Evolutionary conservation across 2,329 filamentous ascomycete genomes (phyloP), one percentile per base, ranked within the genome.

Genomic region (Incumbomyces delicatus): DNA sequence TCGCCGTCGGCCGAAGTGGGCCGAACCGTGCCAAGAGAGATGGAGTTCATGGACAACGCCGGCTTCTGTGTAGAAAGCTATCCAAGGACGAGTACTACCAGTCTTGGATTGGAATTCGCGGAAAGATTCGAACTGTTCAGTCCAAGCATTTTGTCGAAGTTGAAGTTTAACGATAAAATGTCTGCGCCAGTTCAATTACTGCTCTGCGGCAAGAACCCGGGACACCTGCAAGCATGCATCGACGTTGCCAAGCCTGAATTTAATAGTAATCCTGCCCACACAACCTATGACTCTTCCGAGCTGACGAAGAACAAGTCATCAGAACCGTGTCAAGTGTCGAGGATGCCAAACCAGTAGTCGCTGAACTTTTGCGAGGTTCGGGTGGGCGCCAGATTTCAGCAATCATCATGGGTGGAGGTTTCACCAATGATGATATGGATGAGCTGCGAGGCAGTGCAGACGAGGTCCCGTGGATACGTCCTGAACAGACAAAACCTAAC

Each of bases 371-470:
- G n/a, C 13, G 11, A 10, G 13, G 29, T 22, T 13, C 35, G 17
- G 30, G 6, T 5, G 12, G 14, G 6, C n/a, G n/a, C n/a, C 12
- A 32, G 29, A 38, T 46, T 16, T 8, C 18, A n/a, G 20, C 39
- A 11, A 29, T 46, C n/a, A 36, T 20, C 17, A 39, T 39, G 43
- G 43, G 43, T 13, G 43, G 43, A 6, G 43, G 43, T 14, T 46
- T 46, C 29, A 34, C 43, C 7, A 16, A 22, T 20, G 34, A 33
- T 11, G 43, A 46, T 27, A 39, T 39, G 18, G 18, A 46, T 17
- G 35, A 38, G 14, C 5, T 40, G 7, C 43, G 14, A n/a, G 5
- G n/a, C 17, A 17, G 4, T 3, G n/a, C 43, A 12, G 18, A 14
- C 12, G 30, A 31, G 2, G 34, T 46, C 14, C 43, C 43, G 3